Base-by-base conservation (phyloP, 257 asterid species). In the Coffea canephora region DNA sequence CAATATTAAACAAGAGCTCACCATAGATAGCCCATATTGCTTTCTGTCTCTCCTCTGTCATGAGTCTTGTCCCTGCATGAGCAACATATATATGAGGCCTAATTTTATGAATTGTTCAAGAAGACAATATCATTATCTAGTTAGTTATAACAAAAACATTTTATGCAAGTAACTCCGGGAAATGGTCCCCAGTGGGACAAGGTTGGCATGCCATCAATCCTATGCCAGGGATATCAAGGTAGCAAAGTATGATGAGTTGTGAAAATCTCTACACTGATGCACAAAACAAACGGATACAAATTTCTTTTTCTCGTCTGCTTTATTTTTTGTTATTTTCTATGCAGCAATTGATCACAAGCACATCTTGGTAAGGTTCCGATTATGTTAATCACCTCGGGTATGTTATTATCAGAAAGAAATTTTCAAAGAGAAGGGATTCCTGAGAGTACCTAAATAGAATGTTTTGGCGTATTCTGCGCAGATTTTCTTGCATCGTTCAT, bases 11-110 rank as follows among this genome's bases (percentile, higher is more conserved):
- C 13, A 45, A 49, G 70, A 71, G 70, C 79, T 73, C 54, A 91
- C 97, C 97, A 87, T 93, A 93, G 50, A 91, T 90, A 70, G 97
- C 97, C 97, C 97, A 93, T 80, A 93, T 90, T n/a, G 97, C 97
- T 73, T 87, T 90, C 82, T 87, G 89, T 69, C 93, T 78, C 69
- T 91, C 95, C 84, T 87, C 89, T 3, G 97, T 93, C 97, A 93
- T 93, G 84, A 91, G 45, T 79, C 84, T 76, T 48, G 97, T 93
- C 72, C 96, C 97, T 92, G 89, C 86, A 87, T 67, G 80, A 83
- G 12, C 34, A 34, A 31, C 18, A 41, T 23, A 45, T 55, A 25
- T 46, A 19, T 27, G 8, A 54, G 65, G 72, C 49, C 76, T 69
- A 70, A 7, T 39, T 34, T 39, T 1, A 4, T 12, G 36, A 64